Conservation (phyloP, 192 early-diverging fungal species). For the Umbelopsis sp. region DNA sequence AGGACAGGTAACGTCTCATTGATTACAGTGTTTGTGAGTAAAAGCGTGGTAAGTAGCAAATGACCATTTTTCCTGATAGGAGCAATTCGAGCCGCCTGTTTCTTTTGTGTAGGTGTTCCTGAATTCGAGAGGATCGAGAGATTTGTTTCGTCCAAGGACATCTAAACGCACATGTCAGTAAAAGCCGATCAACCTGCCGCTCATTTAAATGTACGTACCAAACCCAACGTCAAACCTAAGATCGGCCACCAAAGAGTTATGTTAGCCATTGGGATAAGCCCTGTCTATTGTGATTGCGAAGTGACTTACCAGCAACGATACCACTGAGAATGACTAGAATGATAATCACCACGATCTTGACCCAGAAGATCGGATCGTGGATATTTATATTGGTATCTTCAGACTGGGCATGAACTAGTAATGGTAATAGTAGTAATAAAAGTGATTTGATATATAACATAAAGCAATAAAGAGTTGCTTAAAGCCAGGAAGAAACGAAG, state of each 20-base stretch:
- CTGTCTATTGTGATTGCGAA: neutral
- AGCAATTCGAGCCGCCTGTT: constrained; percentile 75
- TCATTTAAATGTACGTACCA: constrained; percentile 28
- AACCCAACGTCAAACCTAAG: constrained; percentile 43
- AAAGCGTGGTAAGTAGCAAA: constrained; percentile 85
- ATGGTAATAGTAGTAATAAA: neutral
- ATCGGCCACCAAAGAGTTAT: neutral
- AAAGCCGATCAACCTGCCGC: neutral
- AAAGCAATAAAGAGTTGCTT: neutral
- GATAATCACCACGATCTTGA: constrained; percentile 25
- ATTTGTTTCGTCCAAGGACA: constrained; percentile 84
- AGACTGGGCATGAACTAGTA: neutral
- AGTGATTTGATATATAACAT: neutral
- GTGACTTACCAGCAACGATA: constrained; percentile 17
- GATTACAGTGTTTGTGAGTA: constrained; percentile 85
- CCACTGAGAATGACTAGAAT: constrained; percentile 26
- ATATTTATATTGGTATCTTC: constrained; percentile 10
- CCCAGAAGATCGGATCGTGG: constrained; percentile 14
- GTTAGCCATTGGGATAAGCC: neutral
- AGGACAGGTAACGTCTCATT: constrained; percentile 90
- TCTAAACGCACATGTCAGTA: constrained; percentile 38
- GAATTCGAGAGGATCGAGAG: constrained; percentile 79
- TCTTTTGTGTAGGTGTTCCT: constrained; percentile 67
- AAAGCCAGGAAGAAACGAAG: neutral
- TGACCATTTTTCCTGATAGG: constrained; percentile 89